Percentiles rank a stretch among this genome's conserved stretches.
Evolutionary conservation across 768 basidiomycete genomes (phyloP).

Genomic region (Kwoniella dendrophila): DNA sequence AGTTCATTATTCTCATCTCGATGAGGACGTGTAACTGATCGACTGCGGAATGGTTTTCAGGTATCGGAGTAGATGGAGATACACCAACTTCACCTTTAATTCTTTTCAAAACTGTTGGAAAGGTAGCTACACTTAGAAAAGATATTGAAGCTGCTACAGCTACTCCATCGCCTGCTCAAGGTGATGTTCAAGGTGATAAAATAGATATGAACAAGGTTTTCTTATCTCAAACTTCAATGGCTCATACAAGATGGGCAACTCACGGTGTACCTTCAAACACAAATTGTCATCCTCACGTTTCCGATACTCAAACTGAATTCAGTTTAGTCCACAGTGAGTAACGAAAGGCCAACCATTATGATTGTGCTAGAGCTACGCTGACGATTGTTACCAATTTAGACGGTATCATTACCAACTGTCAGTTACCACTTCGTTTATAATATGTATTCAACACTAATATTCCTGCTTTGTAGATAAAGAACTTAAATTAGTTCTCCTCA

Average conservation of each 20-base stretch:
- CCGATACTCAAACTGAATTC: constrained; percentile 77
- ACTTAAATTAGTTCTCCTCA: constrained; percentile 87
- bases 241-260: constrained; percentile 99
- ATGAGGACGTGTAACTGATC: not conserved
- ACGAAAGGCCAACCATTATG: too few species aligned
- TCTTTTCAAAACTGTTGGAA: constrained; percentile 94
- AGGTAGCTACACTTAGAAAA: constrained; percentile 89
- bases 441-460: constrained; percentile 1
- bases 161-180: constrained; percentile 32
- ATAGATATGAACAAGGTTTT: constrained; percentile 75
- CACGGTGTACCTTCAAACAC: constrained; percentile 83
- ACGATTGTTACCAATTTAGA: constrained; percentile 56
- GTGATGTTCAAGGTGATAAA: constrained; percentile 59
- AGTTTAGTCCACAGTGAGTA: constrained; percentile 80
- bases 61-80: constrained; percentile 80
- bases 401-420: constrained; percentile 94
- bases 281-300: constrained; percentile 95
- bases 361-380: too few species aligned
- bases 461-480: constrained; percentile 62
- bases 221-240: constrained; percentile 89
- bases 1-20: constrained; percentile 20
- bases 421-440: not conserved
- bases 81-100: constrained; percentile 71
- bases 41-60: constrained; percentile 25
- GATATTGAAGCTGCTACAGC: constrained; percentile 64